These are phyloP conservation scores for Coriolopsis trogii DNA, from an alignment of 1,284 basidiomycete species.

Conservation along the genomic window DNA sequence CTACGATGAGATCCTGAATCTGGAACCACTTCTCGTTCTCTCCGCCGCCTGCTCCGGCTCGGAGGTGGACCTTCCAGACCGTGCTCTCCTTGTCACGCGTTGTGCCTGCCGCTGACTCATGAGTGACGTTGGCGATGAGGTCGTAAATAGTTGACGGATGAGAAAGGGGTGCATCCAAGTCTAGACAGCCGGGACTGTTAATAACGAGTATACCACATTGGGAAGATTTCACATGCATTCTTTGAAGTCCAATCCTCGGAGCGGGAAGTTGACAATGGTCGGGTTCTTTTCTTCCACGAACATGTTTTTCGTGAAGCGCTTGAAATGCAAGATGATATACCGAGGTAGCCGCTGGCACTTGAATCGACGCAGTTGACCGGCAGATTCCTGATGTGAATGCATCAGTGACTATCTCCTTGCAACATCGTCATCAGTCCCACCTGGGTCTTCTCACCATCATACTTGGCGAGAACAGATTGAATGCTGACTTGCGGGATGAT, in stretches of 20 bases:
- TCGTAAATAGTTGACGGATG: slow-evolving; percentile 81
- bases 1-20: slow-evolving; percentile 96
- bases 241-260: slow-evolving; percentile 88
- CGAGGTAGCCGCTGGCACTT: slow-evolving; percentile 88
- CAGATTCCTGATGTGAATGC: slow-evolving; percentile 65
- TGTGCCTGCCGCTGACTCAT: slow-evolving; percentile 93
- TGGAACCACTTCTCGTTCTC: slow-evolving; percentile 95
- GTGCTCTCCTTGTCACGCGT: slow-evolving; percentile 87
- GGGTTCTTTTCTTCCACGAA: slow-evolving; percentile 99
- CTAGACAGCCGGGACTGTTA: too few species aligned
- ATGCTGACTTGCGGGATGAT: slow-evolving; percentile 98
- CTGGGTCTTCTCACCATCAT: slow-evolving; percentile 90
- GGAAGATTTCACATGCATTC: slow-evolving; percentile 68
- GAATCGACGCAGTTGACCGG: slow-evolving; percentile 86
- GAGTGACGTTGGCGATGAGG: slow-evolving; percentile 93
- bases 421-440: slow-evolving; percentile 40
- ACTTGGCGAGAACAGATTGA: slow-evolving; percentile 91
- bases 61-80: slow-evolving; percentile 92
- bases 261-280: slow-evolving; percentile 96
- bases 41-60: slow-evolving; percentile 74
- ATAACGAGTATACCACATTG: not conserved
- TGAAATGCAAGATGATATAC: slow-evolving; percentile 95
- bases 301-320: slow-evolving; percentile 96
- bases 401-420: slow-evolving; percentile 15
- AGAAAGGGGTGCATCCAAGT: slow-evolving; percentile 70